A percentile compares a stretch with the other conserved stretches of the same genome.
phyloP scores from a whole-genome alignment of 2,329 filamentous ascomycete genomes.

The Aspergillus brasiliensis region DNA sequence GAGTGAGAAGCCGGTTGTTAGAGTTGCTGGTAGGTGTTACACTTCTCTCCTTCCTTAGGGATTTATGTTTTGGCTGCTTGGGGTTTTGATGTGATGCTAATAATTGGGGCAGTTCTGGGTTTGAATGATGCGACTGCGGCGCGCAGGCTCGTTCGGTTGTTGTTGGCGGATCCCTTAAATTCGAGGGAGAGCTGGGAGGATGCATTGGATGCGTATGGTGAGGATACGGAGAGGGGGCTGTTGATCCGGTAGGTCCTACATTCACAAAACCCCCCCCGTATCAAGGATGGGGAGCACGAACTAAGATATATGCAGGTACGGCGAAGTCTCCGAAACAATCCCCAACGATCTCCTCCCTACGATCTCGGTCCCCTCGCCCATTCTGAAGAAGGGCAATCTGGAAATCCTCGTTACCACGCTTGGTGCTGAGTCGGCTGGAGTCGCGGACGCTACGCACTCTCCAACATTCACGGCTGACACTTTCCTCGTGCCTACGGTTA shows the following conservation, averaged over 20 bases:
- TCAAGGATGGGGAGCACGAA: conserved; percentile 18
- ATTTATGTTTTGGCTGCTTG: neutral
- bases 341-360: conserved; percentile 56
- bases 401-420: conserved; percentile 62
- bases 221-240: conserved; percentile 57
- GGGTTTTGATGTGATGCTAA: conserved; percentile 1
- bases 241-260: conserved; percentile 58
- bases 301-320: conserved; percentile 48
- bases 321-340: conserved; percentile 52
- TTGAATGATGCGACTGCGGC: conserved; percentile 54
- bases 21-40: conserved; percentile 54
- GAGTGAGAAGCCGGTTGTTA: conserved; percentile 54
- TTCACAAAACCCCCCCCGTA: too few relatives aligned
- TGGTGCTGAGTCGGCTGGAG: conserved; percentile 47
- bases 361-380: conserved; percentile 57
- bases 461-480: conserved; percentile 55
- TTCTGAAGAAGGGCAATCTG: conserved; percentile 58
- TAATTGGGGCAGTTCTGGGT: conserved; percentile 47
- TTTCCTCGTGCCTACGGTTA: conserved; percentile 73
- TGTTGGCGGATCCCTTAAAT: conserved; percentile 70
- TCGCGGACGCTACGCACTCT: conserved; percentile 47
- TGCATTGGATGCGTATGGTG: conserved; percentile 55
- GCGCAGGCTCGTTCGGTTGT: conserved; percentile 64
- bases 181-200: conserved; percentile 68
- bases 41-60: neutral